These are phyloP conservation scores for Microbotryum lychnidis-dioicae DNA, from an alignment of 1,284 basidiomycete species.

Conservation along the genomic window DNA sequence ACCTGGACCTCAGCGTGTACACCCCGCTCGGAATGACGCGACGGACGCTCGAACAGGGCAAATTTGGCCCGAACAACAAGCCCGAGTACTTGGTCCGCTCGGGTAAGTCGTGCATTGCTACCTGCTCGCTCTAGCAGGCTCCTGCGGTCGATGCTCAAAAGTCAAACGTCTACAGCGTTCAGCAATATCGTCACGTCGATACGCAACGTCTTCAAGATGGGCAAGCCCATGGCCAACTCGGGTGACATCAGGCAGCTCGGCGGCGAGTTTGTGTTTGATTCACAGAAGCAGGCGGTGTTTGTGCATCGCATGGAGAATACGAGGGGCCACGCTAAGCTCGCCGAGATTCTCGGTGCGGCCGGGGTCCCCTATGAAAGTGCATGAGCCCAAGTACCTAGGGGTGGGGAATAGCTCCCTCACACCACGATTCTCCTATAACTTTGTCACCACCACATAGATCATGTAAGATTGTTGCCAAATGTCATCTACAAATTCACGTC, in stretches of 20 bases:
- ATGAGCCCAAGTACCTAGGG: too few species aligned
- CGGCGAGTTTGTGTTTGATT: constrained; percentile 32
- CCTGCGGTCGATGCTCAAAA: too few species aligned
- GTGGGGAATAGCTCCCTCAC: too few species aligned
- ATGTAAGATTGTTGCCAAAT: too few species aligned
- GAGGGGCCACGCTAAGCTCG: constrained; percentile 22
- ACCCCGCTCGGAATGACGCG: constrained; percentile 26
- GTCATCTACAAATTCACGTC: too few species aligned
- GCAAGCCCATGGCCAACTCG: not conserved
- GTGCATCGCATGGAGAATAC: constrained; percentile 30
- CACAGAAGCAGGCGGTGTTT: not conserved
- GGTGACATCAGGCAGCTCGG: constrained; percentile 32
- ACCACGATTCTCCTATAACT: too few species aligned
- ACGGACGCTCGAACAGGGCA: constrained; percentile 14
- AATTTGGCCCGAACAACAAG: not conserved
- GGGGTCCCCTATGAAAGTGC: constrained; percentile 8
- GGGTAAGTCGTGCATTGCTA: not conserved
- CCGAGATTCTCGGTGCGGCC: constrained; percentile 12
- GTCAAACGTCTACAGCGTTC: not conserved
- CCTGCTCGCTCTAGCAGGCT: too few species aligned
- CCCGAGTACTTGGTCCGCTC: constrained; percentile 18
- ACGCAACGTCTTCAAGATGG: constrained; percentile 19
- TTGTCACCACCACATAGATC: too few species aligned
- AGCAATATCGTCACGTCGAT: too few species aligned
- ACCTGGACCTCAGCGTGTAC: constrained; percentile 42